phyloP scores from a whole-genome alignment of 768 basidiomycete genomes.

The Naematelia aurantialba region DNA sequence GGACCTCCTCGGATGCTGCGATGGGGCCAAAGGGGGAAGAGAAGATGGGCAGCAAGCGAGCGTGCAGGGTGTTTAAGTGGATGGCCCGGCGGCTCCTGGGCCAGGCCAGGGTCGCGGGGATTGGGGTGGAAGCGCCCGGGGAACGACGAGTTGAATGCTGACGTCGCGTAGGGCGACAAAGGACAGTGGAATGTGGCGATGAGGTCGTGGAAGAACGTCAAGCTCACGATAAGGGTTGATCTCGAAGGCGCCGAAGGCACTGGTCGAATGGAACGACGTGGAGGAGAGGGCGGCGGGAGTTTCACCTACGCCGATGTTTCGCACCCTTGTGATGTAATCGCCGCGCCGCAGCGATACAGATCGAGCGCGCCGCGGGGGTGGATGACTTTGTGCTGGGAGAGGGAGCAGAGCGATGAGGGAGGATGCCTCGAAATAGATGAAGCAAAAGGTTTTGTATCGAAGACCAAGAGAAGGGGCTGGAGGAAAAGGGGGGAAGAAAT shows the following conservation, averaged over 20 bases:
- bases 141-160: background rate
- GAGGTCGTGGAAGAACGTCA: background rate
- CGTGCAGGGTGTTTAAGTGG: background rate
- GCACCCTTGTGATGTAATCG: background rate
- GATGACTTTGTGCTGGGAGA: no score
- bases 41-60: background rate
- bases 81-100: no score
- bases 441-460: no score
- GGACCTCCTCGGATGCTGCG: no score
- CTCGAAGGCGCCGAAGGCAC: background rate
- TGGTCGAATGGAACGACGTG: background rate
- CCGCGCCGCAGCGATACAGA: no score
- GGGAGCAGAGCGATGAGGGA: no score
- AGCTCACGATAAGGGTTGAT: background rate
- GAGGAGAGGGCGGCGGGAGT: background rate
- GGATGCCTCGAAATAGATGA: no score
- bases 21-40: background rate
- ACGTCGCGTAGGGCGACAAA: background rate
- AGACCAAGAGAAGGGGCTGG: no score
- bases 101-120: no score
- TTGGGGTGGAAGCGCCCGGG: background rate
- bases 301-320: background rate
- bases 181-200: background rate
- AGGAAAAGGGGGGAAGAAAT: no score
- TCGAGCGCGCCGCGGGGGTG: no score